A percentile compares a stretch with the other conserved stretches of the same genome.
Conservation (phyloP, 176 grass and related monocot genomes). For the Chrysopogon serrulatus region DNA sequence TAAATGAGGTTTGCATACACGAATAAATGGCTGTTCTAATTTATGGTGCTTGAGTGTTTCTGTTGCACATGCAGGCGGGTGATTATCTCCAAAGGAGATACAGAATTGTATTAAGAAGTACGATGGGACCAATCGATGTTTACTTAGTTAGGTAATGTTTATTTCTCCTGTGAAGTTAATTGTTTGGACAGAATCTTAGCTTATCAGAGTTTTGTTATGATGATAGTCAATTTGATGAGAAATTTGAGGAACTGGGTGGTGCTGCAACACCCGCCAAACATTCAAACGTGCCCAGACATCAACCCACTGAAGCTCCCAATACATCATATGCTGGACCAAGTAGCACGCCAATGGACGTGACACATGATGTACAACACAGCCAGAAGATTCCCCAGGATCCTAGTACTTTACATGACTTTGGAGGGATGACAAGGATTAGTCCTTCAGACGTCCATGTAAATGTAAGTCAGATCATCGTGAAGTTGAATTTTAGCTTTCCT, state of each 20-base stretch:
- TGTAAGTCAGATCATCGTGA: constrained; percentile 41
- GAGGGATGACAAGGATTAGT: constrained; percentile 88
- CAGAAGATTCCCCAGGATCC: constrained; percentile 37
- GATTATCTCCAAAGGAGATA: constrained; percentile 99
- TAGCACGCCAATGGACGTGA: constrained; percentile 37
- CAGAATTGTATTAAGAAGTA: constrained; percentile 95
- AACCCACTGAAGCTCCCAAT: constrained; percentile 23
- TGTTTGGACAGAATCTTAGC: neutral
- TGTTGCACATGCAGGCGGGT: constrained; percentile 58
- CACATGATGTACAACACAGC: constrained; percentile 28
- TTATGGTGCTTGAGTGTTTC: constrained; percentile 7
- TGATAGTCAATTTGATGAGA: constrained; percentile 87
- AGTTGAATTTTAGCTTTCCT: neutral
- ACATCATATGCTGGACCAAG: constrained; percentile 29
- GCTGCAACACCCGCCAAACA: constrained; percentile 35
- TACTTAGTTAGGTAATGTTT: constrained; percentile 93
- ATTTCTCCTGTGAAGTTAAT: constrained; percentile 20
- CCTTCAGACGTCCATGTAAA: constrained; percentile 90
- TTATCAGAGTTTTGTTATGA: constrained; percentile 31
- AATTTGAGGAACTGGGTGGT: constrained; percentile 76
- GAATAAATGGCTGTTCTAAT: neutral
- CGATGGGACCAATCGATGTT: constrained; percentile 98
- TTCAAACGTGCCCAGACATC: constrained; percentile 7
- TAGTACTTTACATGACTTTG: constrained; percentile 62
- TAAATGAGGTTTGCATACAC: neutral